Evolutionary conservation across 805 yeast species (phyloP).

Genomic region (Ogataea philodendri): DNA sequence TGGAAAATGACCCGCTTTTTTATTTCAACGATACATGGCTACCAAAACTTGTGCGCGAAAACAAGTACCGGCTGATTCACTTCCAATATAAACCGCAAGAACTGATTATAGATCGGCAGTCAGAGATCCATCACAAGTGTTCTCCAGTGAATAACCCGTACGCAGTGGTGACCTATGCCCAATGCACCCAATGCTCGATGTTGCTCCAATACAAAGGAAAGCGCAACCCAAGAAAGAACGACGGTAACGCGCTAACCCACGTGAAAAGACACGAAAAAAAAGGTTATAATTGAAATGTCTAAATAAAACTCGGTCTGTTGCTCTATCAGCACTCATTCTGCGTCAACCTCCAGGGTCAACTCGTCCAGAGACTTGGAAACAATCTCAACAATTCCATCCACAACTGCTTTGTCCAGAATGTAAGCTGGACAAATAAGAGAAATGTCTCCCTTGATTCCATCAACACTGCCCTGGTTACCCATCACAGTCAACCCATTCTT

Average conservation of each 20-base stretch:
- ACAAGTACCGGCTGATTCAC: slow-evolving; percentile 9
- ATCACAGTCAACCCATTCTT: slow-evolving; percentile 42
- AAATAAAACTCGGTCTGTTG: too few relatives aligned
- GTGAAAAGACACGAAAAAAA: slow-evolving; percentile 8
- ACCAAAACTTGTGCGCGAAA: slow-evolving; percentile 8
- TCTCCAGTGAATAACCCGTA: slow-evolving; percentile 7
- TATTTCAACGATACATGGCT: slow-evolving; percentile 15
- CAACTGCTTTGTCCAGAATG: slow-evolving; percentile 37
- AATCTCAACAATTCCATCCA: slow-evolving; percentile 30
- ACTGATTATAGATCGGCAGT: neutral
- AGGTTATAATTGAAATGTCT: too few relatives aligned
- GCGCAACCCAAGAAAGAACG: slow-evolving; percentile 8
- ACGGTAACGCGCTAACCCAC: slow-evolving; percentile 12
- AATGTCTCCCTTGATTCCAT: slow-evolving; percentile 44
- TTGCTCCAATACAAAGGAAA: slow-evolving; percentile 9
- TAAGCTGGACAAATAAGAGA: slow-evolving; percentile 45
- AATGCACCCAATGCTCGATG: slow-evolving; percentile 8
- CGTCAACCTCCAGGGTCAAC: slow-evolving; percentile 6
- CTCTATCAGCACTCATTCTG: neutral
- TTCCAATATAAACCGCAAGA: slow-evolving; percentile 4
- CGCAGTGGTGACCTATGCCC: slow-evolving; percentile 9
- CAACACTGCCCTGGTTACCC: slow-evolving; percentile 41
- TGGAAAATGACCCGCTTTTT: slow-evolving; percentile 5
- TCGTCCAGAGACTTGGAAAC: slow-evolving; percentile 16
- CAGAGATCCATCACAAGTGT: neutral